phyloP scores from a whole-genome alignment of 1,284 basidiomycete species.

The Agroathelia rolfsii region DNA sequence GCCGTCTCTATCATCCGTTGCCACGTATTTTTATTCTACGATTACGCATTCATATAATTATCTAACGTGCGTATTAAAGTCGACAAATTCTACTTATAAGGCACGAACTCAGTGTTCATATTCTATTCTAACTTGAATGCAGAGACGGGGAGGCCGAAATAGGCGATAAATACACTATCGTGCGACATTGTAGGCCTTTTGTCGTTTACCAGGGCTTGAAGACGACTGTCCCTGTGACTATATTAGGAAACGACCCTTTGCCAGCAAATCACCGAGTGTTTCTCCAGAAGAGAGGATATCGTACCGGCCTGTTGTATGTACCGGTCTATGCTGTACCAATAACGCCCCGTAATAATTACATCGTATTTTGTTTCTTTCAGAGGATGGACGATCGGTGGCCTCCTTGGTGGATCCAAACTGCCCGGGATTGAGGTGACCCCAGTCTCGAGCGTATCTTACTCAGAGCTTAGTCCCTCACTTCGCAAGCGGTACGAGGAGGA shows the following conservation, averaged over 20 bases:
- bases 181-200: constrained; percentile 14
- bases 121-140: no score
- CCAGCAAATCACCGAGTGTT: constrained; percentile 11
- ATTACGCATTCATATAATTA: no score
- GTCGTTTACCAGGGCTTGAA: constrained; percentile 15
- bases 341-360: no score
- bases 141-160: no score
- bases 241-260: constrained; percentile 12
- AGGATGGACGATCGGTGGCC: constrained; percentile 18
- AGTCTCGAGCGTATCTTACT: constrained; percentile 5
- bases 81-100: no score
- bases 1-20: no score
- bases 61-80: no score
- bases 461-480: constrained; percentile 9
- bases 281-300: constrained; percentile 17
- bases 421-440: constrained; percentile 21
- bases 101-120: no score
- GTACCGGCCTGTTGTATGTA: constrained; percentile 18
- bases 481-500: constrained; percentile 11
- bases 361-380: no score
- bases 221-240: constrained; percentile 15
- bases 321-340: no score
- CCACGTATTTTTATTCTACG: no score
- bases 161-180: no score
- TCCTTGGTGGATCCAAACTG: constrained; percentile 18